These are phyloP conservation scores for Sarocladium brachiariae DNA, from an alignment of 2,329 filamentous ascomycete genomes.

Conservation along the genomic window DNA sequence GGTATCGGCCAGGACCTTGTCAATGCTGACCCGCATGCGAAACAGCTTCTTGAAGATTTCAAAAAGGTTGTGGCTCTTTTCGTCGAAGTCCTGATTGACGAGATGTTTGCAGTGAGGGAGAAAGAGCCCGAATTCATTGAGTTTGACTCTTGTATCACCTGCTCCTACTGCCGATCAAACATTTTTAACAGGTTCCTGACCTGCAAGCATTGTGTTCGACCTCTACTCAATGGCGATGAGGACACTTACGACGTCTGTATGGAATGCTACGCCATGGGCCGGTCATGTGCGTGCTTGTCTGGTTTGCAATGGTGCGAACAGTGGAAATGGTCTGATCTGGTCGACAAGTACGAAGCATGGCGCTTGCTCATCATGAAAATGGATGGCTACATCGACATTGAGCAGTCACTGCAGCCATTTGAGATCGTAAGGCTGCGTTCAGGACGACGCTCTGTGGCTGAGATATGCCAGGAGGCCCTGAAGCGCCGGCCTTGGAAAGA, in stretches of 20 bases:
- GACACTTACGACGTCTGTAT: conserved; percentile 96
- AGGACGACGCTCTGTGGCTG: conserved; percentile 73
- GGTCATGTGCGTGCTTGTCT: conserved; percentile 85
- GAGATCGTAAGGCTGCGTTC: conserved; percentile 59
- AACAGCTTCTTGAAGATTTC: conserved; percentile 77
- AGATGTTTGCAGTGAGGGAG: conserved; percentile 73
- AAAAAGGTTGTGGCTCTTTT: conserved; percentile 72
- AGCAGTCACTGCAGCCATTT: conserved; percentile 63
- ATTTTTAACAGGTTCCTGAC: conserved; percentile 97
- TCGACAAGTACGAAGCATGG: conserved; percentile 76
- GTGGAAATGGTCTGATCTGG: conserved; percentile 75
- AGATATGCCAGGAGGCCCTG: conserved; percentile 90
- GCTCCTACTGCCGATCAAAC: conserved; percentile 90
- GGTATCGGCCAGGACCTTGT: conserved; percentile 41
- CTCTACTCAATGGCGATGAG: conserved; percentile 58
- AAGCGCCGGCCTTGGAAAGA: conserved; percentile 75
- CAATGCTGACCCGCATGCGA: conserved; percentile 40
- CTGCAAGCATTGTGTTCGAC: conserved; percentile 74
- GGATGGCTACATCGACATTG: conserved; percentile 58
- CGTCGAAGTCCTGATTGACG: conserved; percentile 71
- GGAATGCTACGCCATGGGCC: conserved; percentile 97
- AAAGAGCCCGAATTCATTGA: conserved; percentile 66
- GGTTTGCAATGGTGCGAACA: conserved; percentile 88
- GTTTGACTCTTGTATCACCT: conserved; percentile 88
- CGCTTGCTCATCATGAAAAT: conserved; percentile 69